Conservation (phyloP, 2,329 filamentous ascomycete genomes). For the Aspergillus costaricaensis region DNA sequence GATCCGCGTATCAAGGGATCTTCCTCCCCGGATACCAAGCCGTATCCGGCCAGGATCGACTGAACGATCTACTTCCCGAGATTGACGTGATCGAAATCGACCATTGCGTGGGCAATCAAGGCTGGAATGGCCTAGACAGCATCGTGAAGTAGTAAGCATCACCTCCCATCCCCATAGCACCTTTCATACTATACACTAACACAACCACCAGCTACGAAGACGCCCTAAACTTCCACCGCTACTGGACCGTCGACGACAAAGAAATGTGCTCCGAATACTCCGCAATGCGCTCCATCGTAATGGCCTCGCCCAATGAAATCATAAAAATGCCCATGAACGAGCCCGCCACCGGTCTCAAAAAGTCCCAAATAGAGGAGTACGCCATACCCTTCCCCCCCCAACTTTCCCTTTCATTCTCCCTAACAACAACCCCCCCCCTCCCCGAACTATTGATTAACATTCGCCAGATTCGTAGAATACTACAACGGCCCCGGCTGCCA, state of each 20-base stretch:
- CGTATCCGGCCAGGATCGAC: conserved; percentile 47
- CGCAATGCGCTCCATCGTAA: conserved; percentile 80
- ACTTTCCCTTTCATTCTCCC: too few species aligned
- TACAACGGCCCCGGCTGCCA: conserved; percentile 85
- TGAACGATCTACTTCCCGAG: conserved; percentile 55
- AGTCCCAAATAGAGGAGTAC: conserved; percentile 88
- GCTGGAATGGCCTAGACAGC: conserved; percentile 76
- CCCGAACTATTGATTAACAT: too few species aligned
- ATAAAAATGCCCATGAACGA: conserved; percentile 99
- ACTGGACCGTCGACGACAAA: conserved; percentile 91
- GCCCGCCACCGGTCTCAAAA: conserved; percentile 79
- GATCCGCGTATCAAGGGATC: conserved; percentile 64
- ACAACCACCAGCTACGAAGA: conserved; percentile 65
- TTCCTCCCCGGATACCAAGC: conserved; percentile 78
- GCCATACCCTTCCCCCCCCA: background rate
- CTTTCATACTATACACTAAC: background rate
- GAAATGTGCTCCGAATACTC: conserved; percentile 88
- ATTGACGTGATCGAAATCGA: conserved; percentile 75
- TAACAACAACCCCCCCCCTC: too few species aligned
- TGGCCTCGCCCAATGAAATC: conserved; percentile 75
- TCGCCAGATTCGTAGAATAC: conserved; percentile 63
- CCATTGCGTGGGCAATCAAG: conserved; percentile 93
- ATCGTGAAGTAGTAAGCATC: conserved; percentile 54
- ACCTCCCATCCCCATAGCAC: too few species aligned
- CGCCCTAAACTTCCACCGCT: conserved; percentile 85